Percentiles rank a stretch among this genome's conserved stretches.
Conservation (phyloP, 192 early-diverging fungal species). For the Funneliformis mosseae region DNA sequence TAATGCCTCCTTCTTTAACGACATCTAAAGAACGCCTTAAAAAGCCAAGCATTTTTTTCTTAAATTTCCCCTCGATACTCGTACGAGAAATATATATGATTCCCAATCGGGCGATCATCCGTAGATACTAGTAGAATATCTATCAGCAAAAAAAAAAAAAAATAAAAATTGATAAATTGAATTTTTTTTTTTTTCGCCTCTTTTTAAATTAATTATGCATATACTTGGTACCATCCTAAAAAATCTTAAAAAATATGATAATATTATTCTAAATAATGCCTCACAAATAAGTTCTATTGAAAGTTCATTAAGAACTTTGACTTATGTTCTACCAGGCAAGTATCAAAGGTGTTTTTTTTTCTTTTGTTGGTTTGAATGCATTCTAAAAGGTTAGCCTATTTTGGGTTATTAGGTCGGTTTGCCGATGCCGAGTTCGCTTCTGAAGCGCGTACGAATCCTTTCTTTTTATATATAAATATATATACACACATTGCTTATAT, state of each 20-base stretch:
- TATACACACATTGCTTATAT: no score
- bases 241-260: slow-evolving; percentile 70
- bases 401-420: slow-evolving; percentile 76
- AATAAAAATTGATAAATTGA: no score
- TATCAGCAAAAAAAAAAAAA: no score
- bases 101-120: no score
- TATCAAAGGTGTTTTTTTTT: slow-evolving; percentile 1
- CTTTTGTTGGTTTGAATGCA: background rate
- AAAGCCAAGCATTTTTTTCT: background rate
- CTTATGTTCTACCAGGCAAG: slow-evolving; percentile 87
- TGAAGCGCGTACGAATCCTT: slow-evolving; percentile 64
- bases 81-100: no score
- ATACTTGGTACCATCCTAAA: slow-evolving; percentile 19
- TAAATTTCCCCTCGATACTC: background rate
- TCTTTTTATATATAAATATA: background rate
- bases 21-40: slow-evolving; percentile 24
- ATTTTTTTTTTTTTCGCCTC: no score
- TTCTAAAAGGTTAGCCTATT: background rate
- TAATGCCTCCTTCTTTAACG: slow-evolving; percentile 7
- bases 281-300: slow-evolving; percentile 88
- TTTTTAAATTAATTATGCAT: slow-evolving; percentile 42
- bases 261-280: slow-evolving; percentile 85
- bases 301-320: slow-evolving; percentile 79
- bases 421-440: slow-evolving; percentile 90
- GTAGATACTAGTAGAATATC: no score